Evolutionary conservation across 768 basidiomycete genomes (phyloP).

Genomic region (Mycena galericulata): DNA sequence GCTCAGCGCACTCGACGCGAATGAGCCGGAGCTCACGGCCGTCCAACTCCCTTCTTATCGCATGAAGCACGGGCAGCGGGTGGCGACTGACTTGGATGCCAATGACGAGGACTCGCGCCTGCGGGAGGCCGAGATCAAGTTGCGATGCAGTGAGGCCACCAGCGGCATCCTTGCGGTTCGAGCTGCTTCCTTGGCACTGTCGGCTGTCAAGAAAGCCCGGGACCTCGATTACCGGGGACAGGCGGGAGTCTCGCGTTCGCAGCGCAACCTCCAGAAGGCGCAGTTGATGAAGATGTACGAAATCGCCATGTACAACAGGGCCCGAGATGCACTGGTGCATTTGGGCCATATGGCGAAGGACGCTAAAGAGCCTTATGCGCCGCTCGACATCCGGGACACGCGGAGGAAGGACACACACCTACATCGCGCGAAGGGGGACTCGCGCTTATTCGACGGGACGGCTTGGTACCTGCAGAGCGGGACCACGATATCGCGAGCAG

Average conservation of each 20-base stretch:
- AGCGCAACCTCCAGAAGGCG: slow-evolving; percentile 17
- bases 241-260: slow-evolving; percentile 3
- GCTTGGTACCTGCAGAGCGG: slow-evolving; percentile 27
- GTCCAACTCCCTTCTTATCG: slow-evolving; percentile 24
- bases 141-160: slow-evolving; percentile 14
- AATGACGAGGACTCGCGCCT: not conserved
- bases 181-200: slow-evolving; percentile 11
- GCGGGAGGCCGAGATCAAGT: slow-evolving; percentile 7
- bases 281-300: slow-evolving; percentile 13
- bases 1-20: slow-evolving; percentile 16
- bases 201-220: slow-evolving; percentile 6
- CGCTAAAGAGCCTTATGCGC: slow-evolving; percentile 8
- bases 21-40: slow-evolving; percentile 25
- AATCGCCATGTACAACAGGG: slow-evolving; percentile 23
- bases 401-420: slow-evolving; percentile 23
- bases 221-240: slow-evolving; percentile 21
- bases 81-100: no score
- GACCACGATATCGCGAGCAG: not conserved
- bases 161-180: slow-evolving; percentile 8
- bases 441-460: slow-evolving; percentile 21
- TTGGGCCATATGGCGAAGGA: slow-evolving; percentile 13
- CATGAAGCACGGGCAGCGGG: slow-evolving; percentile 13
- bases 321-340: slow-evolving; percentile 6
- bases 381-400: slow-evolving; percentile 13
- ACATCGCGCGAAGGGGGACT: slow-evolving; percentile 24